A percentile compares a stretch with the other conserved stretches of the same genome.
These are phyloP conservation scores for Malassezia caprae DNA, from an alignment of 1,284 basidiomycete species.

Conservation along the genomic window DNA sequence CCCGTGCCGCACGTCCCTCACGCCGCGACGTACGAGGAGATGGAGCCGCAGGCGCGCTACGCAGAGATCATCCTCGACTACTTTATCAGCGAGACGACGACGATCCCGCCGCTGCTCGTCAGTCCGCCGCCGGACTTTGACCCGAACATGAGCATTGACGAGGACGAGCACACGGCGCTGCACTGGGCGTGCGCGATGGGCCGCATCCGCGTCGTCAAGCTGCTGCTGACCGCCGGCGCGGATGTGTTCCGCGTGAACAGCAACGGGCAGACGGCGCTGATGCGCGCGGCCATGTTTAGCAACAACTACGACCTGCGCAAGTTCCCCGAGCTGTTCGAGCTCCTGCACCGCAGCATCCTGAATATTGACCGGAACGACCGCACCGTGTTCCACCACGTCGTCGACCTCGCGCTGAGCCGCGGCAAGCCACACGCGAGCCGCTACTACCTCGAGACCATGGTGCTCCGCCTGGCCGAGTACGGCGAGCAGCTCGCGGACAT, in stretches of 20 bases:
- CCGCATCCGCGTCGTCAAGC: conserved; percentile 86
- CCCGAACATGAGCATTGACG: conserved; percentile 92
- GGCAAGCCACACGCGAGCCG: conserved; percentile 94
- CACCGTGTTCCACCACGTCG: conserved; percentile 96
- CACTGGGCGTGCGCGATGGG: conserved; percentile 99
- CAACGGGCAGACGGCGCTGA: conserved; percentile 89
- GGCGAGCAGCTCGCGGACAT: conserved; percentile 94
- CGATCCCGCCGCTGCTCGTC: conserved; percentile 78
- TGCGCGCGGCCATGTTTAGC: conserved; percentile 99
- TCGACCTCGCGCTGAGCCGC: conserved; percentile 95
- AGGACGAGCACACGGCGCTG: conserved; percentile 91
- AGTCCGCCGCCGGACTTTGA: conserved; percentile 85
- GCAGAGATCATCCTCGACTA: conserved; percentile 96
- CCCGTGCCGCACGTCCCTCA: neutral
- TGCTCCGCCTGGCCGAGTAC: conserved; percentile 80
- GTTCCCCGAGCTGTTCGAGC: conserved; percentile 93
- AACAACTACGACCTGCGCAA: conserved; percentile 99
- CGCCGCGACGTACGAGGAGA: conserved; percentile 7
- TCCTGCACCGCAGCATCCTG: conserved; percentile 88
- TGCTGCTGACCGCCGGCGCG: conserved; percentile 83
- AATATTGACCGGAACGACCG: conserved; percentile 98
- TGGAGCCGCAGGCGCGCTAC: conserved; percentile 53
- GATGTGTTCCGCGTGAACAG: conserved; percentile 96
- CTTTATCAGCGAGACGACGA: conserved; percentile 94
- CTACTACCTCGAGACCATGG: conserved; percentile 97